These are phyloP conservation scores for Coniferiporia sulphurascens DNA, from an alignment of 1,284 basidiomycete genomes.

Conservation along the genomic window DNA sequence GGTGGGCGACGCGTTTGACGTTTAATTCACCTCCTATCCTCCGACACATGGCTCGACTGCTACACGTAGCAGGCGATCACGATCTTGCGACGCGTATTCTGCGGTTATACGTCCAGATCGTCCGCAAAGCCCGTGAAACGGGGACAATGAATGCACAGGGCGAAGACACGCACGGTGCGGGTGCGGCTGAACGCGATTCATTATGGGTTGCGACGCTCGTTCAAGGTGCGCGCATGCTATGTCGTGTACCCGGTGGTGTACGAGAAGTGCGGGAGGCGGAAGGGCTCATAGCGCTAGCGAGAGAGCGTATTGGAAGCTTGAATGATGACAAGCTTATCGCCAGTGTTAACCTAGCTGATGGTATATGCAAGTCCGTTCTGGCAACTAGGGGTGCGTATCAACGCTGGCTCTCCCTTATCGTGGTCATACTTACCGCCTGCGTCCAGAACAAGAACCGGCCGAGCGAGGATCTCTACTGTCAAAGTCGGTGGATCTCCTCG, in stretches of 20 bases:
- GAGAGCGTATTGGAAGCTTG: conserved; percentile 42
- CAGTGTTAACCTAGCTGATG: conserved; percentile 59
- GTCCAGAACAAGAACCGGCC: conserved; percentile 58
- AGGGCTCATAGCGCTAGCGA: conserved; percentile 50
- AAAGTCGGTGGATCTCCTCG: conserved; percentile 55
- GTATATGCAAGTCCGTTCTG: conserved; percentile 56
- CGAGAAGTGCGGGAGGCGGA: conserved; percentile 59
- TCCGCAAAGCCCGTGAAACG: conserved; percentile 73
- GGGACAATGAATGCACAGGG: conserved; percentile 24
- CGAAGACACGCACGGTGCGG: conserved; percentile 19
- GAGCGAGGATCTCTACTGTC: conserved; percentile 57
- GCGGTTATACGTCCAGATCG: conserved; percentile 79
- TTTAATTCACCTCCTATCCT: conserved; percentile 86
- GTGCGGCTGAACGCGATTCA: conserved; percentile 32
- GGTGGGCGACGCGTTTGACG: conserved; percentile 88
- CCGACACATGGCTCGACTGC: conserved; percentile 75
- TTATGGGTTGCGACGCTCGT: conserved; percentile 71
- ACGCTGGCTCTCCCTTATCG: neutral
- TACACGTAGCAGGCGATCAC: conserved; percentile 60
- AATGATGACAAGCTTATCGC: conserved; percentile 43
- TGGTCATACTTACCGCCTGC: conserved; percentile 3
- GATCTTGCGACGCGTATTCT: conserved; percentile 72
- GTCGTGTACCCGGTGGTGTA: conserved; percentile 39
- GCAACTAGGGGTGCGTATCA: conserved; percentile 50
- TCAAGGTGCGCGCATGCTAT: conserved; percentile 72